Conservation (phyloP, 2,329 filamentous ascomycete species). For the Fusarium praegraminearum region DNA sequence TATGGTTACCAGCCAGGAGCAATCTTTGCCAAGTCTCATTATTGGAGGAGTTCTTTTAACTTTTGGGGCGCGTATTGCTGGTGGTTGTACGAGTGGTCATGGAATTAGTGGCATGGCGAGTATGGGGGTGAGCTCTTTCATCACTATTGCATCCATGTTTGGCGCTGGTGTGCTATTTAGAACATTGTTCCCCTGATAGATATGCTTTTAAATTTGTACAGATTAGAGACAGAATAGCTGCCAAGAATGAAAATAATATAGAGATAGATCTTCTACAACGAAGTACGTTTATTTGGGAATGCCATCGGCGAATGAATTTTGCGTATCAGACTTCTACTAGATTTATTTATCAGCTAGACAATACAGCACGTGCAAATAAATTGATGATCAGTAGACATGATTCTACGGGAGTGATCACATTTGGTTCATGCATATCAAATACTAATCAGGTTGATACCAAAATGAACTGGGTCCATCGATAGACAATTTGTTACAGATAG, state of each 20-base stretch:
- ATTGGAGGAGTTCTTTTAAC: neutral
- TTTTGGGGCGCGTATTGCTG: constrained; percentile 17
- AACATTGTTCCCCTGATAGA: fast-evolving
- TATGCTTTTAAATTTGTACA: too few species aligned
- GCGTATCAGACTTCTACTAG: neutral
- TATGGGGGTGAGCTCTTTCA: constrained; percentile 19
- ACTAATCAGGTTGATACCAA: neutral
- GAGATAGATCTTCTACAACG: neutral
- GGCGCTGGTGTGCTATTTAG: constrained; percentile 1
- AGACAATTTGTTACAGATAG: too few species aligned
- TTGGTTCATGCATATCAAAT: neutral
- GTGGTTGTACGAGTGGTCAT: constrained; percentile 25
- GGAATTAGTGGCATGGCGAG: constrained; percentile 26
- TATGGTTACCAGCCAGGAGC: neutral
- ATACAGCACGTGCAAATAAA: neutral
- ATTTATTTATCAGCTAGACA: neutral
- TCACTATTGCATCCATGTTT: constrained; percentile 13
- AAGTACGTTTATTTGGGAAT: neutral
- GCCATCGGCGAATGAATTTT: neutral
- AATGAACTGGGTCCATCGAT: too few species aligned
- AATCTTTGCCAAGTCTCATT: neutral
- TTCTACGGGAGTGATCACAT: fast-evolving
- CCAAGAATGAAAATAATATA: neutral
- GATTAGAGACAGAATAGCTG: too few species aligned
- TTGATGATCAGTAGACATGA: neutral